Conservation (phyloP, 1,284 basidiomycete species). For the Nidula niveotomentosa region DNA sequence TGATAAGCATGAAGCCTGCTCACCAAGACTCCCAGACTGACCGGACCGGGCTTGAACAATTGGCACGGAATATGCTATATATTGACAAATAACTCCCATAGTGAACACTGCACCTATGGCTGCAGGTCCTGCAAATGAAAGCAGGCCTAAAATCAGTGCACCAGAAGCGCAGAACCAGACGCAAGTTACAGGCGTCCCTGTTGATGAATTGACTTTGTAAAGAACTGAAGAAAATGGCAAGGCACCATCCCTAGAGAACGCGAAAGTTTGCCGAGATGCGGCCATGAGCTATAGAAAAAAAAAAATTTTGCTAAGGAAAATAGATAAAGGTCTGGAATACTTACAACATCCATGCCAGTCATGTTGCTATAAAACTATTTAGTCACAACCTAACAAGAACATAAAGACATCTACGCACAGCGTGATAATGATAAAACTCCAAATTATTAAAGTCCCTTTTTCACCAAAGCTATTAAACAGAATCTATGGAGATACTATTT, state of each 20-base stretch:
- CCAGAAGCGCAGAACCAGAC: background rate
- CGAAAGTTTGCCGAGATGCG: background rate
- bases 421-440: conserved; percentile 56
- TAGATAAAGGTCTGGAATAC: background rate
- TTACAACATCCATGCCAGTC: background rate
- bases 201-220: background rate
- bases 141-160: background rate
- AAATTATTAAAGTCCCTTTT: conserved; percentile 59
- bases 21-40: conserved; percentile 13
- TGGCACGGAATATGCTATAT: background rate
- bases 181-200: background rate
- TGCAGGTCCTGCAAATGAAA: background rate
- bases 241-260: background rate
- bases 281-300: background rate
- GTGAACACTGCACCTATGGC: background rate
- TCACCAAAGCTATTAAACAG: conserved; percentile 69
- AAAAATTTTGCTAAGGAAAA: background rate
- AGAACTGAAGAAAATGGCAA: background rate
- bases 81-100: background rate
- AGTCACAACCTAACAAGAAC: background rate
- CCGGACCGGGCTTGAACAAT: conserved; percentile 10
- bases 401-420: background rate
- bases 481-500: conserved; percentile 60
- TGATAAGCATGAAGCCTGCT: background rate
- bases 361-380: background rate